These are phyloP conservation scores for Cadophora malorum DNA, from an alignment of 2,329 filamentous ascomycete species.

Conservation along the genomic window DNA sequence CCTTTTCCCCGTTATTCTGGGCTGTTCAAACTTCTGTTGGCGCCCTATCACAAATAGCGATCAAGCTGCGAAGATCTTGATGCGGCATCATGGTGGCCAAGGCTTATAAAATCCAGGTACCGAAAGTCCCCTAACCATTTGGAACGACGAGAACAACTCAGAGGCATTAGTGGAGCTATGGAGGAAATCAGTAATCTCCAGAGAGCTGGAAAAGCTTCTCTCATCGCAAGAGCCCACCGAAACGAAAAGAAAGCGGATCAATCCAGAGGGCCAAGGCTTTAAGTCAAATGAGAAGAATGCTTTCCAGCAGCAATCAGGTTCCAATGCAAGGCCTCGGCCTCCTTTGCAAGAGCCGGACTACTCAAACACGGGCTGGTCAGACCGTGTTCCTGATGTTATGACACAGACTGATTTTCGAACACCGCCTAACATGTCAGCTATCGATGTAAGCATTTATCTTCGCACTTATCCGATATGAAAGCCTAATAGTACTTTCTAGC, in stretches of 20 bases:
- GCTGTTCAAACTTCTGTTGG: too few species aligned
- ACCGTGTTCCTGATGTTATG: constrained; percentile 15
- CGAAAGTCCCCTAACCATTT: constrained; percentile 42
- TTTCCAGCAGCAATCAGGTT: background rate
- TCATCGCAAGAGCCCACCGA: constrained; percentile 41
- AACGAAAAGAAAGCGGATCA: constrained; percentile 39
- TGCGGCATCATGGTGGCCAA: too few species aligned
- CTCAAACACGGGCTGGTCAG: constrained; percentile 18
- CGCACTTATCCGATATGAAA: background rate
- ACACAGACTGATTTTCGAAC: constrained; percentile 17
- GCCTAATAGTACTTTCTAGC: background rate
- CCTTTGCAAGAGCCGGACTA: constrained; percentile 11
- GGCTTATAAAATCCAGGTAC: constrained; percentile 41
- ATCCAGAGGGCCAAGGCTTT: constrained; percentile 33
- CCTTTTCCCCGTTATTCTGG: too few species aligned
- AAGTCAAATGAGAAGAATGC: constrained; percentile 18
- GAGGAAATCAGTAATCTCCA: constrained; percentile 43
- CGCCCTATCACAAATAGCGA: too few species aligned
- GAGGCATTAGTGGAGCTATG: constrained; percentile 42
- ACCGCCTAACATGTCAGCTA: constrained; percentile 10
- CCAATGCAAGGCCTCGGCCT: background rate
- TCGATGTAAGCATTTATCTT: constrained; percentile 19
- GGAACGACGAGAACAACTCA: constrained; percentile 42
- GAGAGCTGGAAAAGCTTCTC: constrained; percentile 43
- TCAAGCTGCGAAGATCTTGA: too few species aligned